Conservation (phyloP, 257 asterid species). For the Fraxinus excelsior region DNA sequence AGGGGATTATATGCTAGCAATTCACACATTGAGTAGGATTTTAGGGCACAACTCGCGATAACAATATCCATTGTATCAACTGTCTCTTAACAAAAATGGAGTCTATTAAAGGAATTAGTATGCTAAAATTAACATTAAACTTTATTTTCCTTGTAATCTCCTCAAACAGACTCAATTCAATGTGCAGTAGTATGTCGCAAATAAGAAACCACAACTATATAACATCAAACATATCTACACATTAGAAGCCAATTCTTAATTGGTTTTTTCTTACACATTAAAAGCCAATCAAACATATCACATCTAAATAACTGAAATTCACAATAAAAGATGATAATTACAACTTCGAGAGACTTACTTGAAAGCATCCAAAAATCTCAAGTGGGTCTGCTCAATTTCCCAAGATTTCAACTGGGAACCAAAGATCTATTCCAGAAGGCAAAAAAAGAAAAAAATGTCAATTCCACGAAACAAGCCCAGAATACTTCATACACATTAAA, state of each 20-base stretch:
- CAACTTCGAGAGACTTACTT: constrained; percentile 47
- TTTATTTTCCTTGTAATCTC: constrained; percentile 1
- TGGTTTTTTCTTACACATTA: too few relatives aligned
- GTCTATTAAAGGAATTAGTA: not conserved
- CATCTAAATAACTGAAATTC: not conserved
- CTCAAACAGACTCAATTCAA: constrained; percentile 26
- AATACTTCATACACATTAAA: not conserved
- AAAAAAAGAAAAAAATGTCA: not conserved
- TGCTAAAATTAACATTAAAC: not conserved
- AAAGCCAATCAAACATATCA: too few relatives aligned
- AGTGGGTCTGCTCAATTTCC: constrained; percentile 48
- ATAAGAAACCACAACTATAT: too few relatives aligned
- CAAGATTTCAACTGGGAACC: constrained; percentile 42
- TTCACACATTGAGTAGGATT: not conserved
- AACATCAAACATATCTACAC: too few relatives aligned
- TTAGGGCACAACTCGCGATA: not conserved
- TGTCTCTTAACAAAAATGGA: not conserved
- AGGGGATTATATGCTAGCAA: too few relatives aligned
- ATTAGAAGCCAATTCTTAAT: not conserved
- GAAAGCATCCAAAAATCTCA: constrained; percentile 36
- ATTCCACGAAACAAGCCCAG: constrained; percentile 20
- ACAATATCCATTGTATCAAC: not conserved
- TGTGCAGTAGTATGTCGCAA: not conserved
- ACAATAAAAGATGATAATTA: constrained; percentile 15
- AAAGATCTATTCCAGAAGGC: constrained; percentile 36